Base-by-base conservation (phyloP, 441 rosid species). In the Gossypium schwendimanii region DNA sequence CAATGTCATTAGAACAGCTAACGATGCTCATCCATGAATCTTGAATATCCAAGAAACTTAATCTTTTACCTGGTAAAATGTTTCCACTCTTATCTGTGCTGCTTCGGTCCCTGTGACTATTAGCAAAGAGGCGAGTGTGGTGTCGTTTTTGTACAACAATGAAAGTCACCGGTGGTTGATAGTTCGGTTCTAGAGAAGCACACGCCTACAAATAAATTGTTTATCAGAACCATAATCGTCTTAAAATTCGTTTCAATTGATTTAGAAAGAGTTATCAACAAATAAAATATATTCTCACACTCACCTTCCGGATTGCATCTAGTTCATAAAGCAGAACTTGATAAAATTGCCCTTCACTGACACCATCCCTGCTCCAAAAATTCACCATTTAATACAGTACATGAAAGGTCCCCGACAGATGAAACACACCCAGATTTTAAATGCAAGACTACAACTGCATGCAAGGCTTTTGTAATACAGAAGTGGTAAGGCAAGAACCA, bases 341-440 rank as follows among this genome's bases (percentile, higher is more conserved):
- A 89, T 94, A 92, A 79, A 94, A 94, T 45, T 94, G 98, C 20
- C 99, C 99, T 87, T 94, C 99, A 47, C 98, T 92, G 52, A 94
- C 99, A 52, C 99, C 98, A 79, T 94, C 99, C 83, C 99, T 94
- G 86, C 11, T 9, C n/a, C 12, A 74, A 44, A 50, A 14, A 60
- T 44, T 61, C 33, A 31, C n/a, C 39, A 14, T 6, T 73, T 63
- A 55, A 7, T 47, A 73, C 24, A 21, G 50, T n/a, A 49, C n/a
- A 39, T 44, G 33, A 69, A 54, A 47, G 62, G 50, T 61, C 58
- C 3, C 14, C 3, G 11, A 24, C 15, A 10, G 41, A 31, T 15
- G 63, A 45, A 33, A 54, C 33, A 17, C 67, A 39, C 24, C 15
- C n/a, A 39, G 17, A 20, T 57, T 18, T 18, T 53, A 54, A 33